phyloP scores from a whole-genome alignment of 257 asterid genomes.

The Knoxia roxburghii region DNA sequence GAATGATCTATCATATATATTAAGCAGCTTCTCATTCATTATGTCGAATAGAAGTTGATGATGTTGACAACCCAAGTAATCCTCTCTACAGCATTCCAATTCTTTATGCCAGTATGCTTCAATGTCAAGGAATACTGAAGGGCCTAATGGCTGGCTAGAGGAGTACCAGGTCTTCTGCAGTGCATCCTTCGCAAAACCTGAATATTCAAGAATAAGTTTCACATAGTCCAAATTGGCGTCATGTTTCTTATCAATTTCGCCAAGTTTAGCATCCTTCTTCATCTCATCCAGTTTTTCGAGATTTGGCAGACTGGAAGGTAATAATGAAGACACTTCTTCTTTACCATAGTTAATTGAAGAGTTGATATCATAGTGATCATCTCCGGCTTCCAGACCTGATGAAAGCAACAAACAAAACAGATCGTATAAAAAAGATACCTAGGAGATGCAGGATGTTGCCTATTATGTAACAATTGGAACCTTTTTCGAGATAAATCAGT shows the following conservation, averaged over 20 bases:
- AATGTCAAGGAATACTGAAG: slow-evolving; percentile 41
- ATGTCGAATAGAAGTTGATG: slow-evolving; percentile 66
- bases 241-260: slow-evolving; percentile 11
- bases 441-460: not conserved
- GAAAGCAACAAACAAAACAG: not conserved
- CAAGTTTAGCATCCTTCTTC: not conserved
- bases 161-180: slow-evolving; percentile 41
- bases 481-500: not conserved
- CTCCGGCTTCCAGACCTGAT: slow-evolving; percentile 29
- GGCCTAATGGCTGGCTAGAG: slow-evolving; percentile 42
- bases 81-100: slow-evolving; percentile 22
- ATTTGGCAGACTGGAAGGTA: not conserved
- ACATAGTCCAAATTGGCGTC: slow-evolving; percentile 44
- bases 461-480: not conserved
- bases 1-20: slow-evolving; percentile 39
- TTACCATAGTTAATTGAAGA: slow-evolving; percentile 16
- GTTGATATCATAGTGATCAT: slow-evolving; percentile 10
- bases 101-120: slow-evolving; percentile 60
- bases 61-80: slow-evolving; percentile 43
- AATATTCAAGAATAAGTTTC: slow-evolving; percentile 49
- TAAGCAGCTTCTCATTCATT: slow-evolving; percentile 50
- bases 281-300: slow-evolving; percentile 14
- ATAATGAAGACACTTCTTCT: not conserved
- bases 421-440: not conserved
- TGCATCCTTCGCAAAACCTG: slow-evolving; percentile 42